A percentile compares a stretch with the other conserved stretches of the same genome.
Conservation (phyloP, 2,329 filamentous ascomycete genomes). For the Cladosporium phlei region DNA sequence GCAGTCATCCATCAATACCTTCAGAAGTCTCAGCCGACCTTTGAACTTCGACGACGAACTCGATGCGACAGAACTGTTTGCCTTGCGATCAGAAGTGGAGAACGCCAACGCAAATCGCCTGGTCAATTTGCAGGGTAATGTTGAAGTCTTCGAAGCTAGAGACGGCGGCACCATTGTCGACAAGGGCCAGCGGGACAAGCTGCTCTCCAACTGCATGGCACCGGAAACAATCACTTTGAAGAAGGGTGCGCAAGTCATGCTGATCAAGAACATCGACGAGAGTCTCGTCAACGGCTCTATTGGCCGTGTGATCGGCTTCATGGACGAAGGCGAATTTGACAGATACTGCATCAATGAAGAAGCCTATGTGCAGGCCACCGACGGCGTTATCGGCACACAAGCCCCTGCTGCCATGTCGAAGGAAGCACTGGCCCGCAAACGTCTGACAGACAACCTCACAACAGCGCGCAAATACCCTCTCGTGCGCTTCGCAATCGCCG, state of each 20-base stretch:
- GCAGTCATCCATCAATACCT: slow-evolving; percentile 68
- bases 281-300: slow-evolving; percentile 89
- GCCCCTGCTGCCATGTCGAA: slow-evolving; percentile 26
- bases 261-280: slow-evolving; percentile 99
- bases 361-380: slow-evolving; percentile 20
- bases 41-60: slow-evolving; percentile 69
- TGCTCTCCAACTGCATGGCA: slow-evolving; percentile 89
- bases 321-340: slow-evolving; percentile 55
- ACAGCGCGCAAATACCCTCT: slow-evolving; percentile 66
- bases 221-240: slow-evolving; percentile 76
- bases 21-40: slow-evolving; percentile 67
- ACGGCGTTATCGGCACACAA: slow-evolving; percentile 29
- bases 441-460: slow-evolving; percentile 50
- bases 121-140: slow-evolving; percentile 62
- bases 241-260: slow-evolving; percentile 92
- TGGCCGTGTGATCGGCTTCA: slow-evolving; percentile 78
- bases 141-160: slow-evolving; percentile 63
- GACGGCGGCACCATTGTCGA: slow-evolving; percentile 70
- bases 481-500: slow-evolving; percentile 75
- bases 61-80: slow-evolving; percentile 86
- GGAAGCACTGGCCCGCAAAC: slow-evolving; percentile 33
- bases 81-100: slow-evolving; percentile 85
- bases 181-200: slow-evolving; percentile 63
- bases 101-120: slow-evolving; percentile 74
- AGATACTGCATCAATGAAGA: slow-evolving; percentile 28